phyloP scores from a whole-genome alignment of 768 basidiomycete species.

The Phanerodontia chrysosporium region DNA sequence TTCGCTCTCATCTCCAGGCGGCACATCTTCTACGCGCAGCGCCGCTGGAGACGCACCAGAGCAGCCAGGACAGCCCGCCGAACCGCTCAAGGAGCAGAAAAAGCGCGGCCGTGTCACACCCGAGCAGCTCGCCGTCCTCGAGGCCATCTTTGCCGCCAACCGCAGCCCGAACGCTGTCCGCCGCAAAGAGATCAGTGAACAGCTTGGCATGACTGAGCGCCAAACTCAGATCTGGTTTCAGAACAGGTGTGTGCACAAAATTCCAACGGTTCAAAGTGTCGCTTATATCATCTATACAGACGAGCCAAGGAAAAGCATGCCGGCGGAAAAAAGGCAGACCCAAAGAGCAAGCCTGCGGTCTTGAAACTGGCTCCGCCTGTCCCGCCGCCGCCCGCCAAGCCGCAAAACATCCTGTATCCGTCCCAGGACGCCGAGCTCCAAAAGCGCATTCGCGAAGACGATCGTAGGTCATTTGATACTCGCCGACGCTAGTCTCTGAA shows the following conservation, averaged over 20 bases:
- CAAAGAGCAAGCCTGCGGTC: slow-evolving; percentile 27
- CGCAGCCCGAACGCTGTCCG: slow-evolving; percentile 68
- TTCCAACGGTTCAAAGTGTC: background rate
- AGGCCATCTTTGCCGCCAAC: slow-evolving; percentile 63
- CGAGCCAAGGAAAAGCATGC: slow-evolving; percentile 79
- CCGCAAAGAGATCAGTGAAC: slow-evolving; percentile 68
- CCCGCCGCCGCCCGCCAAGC: slow-evolving; percentile 34
- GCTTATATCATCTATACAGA: slow-evolving; percentile 30
- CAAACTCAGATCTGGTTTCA: slow-evolving; percentile 92
- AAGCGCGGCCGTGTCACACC: slow-evolving; percentile 77
- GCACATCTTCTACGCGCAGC: background rate
- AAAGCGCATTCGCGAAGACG: slow-evolving; percentile 65
- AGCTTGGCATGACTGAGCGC: slow-evolving; percentile 78
- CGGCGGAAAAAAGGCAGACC: slow-evolving; percentile 47
- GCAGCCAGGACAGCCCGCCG: background rate
- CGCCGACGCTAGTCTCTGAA: slow-evolving; percentile 20
- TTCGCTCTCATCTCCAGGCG: background rate
- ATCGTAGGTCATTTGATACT: slow-evolving; percentile 46
- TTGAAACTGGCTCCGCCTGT: slow-evolving; percentile 48
- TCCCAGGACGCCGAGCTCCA: slow-evolving; percentile 50
- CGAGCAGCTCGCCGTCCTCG: slow-evolving; percentile 71
- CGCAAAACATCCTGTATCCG: background rate
- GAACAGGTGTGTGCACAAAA: slow-evolving; percentile 49
- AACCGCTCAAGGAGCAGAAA: slow-evolving; percentile 21
- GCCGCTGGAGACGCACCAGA: background rate